Evolutionary conservation across 768 basidiomycete genomes (phyloP), one percentile per base, ranked within the genome.

Genomic region (Auricularia auricula-judae): DNA sequence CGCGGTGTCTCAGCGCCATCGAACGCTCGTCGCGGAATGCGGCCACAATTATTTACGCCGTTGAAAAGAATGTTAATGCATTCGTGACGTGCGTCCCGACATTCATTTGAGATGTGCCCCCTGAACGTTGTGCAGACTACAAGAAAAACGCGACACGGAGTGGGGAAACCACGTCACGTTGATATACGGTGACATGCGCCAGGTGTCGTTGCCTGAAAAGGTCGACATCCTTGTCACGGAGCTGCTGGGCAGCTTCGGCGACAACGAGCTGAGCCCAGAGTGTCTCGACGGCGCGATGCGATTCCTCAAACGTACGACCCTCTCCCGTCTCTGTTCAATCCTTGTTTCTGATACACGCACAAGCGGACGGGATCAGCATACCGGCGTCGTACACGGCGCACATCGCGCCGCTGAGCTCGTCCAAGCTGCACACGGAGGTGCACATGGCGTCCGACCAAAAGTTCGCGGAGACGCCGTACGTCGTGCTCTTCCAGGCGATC

Each of bases 201-300:
- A 78, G 34, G 78, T 97, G 54, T 80, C 86, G 8, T 75, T 96
- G 1, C 94, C 96, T 4, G 92, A 97, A 69, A 81, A 83, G 68
- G 93, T 86, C 35, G 97, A 98, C 74, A 92, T 99, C 67, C 78
- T 99, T 65, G 88, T 99, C 70, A 96, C 91, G 76, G 97, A 99
- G 74, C 82, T 99, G 23, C 76, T 99, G 70, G 97, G 97, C 3
- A 95, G 93, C 3, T 98, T 99, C 77, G 97, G 96, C 1, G 97
- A 99, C 75, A 99, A 99, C 66, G 97, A 99, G 74, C 84, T 98
- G 60, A 95, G 93, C 72, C 97, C 97, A 0, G 97, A 99, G 74
- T 99, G 97, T 75, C 79, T 99, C 42, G 97, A 99, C 72, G 97
- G 97, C 12, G 95, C 93, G 8, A 85, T 89, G 84, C 80, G 96